Evolutionary conservation across 352 stramenopile genomes (phyloP).

Genomic region (Thraustotheca clavata): DNA sequence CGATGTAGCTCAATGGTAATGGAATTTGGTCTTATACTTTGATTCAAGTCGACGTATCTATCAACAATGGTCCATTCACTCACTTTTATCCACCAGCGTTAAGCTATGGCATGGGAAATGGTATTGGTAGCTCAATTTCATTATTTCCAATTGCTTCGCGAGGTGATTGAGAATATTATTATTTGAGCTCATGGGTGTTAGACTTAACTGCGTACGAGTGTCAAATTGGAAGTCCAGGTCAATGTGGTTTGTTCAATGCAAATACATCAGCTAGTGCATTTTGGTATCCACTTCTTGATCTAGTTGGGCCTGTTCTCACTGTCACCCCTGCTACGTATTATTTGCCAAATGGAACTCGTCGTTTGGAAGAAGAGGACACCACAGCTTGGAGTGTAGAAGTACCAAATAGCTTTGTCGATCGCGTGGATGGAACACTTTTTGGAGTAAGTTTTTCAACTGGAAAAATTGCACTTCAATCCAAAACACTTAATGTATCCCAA

Average conservation of each 20-base stretch:
- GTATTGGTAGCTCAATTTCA: not conserved
- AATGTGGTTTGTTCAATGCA: not conserved
- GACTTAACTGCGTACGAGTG: not conserved
- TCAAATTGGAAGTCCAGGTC: not conserved
- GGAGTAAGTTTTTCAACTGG: too few relatives aligned
- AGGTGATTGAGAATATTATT: not conserved
- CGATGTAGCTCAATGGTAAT: not conserved
- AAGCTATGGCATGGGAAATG: not conserved
- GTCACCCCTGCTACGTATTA: too few relatives aligned
- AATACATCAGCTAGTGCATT: not conserved
- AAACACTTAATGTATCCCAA: too few relatives aligned
- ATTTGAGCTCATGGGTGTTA: not conserved
- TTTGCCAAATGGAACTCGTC: too few relatives aligned
- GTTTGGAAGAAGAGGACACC: too few relatives aligned
- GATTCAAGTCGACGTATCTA: not conserved
- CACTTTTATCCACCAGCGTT: not conserved
- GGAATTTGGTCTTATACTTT: not conserved
- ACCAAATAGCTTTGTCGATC: too few relatives aligned
- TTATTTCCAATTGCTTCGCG: not conserved
- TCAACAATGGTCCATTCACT: not conserved
- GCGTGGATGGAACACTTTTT: too few relatives aligned
- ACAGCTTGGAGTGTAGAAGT: too few relatives aligned
- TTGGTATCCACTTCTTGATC: not conserved
- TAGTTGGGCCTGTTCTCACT: too few relatives aligned
- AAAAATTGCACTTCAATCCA: too few relatives aligned